These are phyloP conservation scores for Pleurostoma richardsiae DNA, from an alignment of 2,329 filamentous ascomycete genomes.

Conservation along the genomic window DNA sequence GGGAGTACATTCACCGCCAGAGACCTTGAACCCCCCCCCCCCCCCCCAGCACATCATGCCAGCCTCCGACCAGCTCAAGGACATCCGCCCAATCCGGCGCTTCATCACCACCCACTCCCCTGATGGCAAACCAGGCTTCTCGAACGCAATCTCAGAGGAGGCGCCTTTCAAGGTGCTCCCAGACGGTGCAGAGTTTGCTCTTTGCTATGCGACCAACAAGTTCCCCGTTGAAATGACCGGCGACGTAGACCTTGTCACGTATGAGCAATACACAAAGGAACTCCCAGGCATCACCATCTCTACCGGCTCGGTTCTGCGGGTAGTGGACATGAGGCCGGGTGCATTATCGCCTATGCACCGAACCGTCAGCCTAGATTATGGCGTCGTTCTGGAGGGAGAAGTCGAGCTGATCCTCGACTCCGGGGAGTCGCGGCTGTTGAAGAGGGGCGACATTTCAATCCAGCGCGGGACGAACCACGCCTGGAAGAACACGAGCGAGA, in stretches of 20 bases:
- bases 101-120: slow-evolving; percentile 27
- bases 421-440: slow-evolving; percentile 33
- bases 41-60: no score
- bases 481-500: slow-evolving; percentile 30
- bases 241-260: slow-evolving; percentile 38
- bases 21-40: no score
- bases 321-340: slow-evolving; percentile 41
- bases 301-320: slow-evolving; percentile 32
- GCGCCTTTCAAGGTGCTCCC: slow-evolving; percentile 11
- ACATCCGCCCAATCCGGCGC: slow-evolving; percentile 5
- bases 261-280: slow-evolving; percentile 33
- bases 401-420: slow-evolving; percentile 43
- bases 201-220: slow-evolving; percentile 37
- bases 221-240: slow-evolving; percentile 39
- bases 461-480: slow-evolving; percentile 41
- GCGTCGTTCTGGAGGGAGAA: slow-evolving; percentile 42
- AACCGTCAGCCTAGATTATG: slow-evolving; percentile 43
- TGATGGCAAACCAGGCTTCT: slow-evolving; percentile 27
- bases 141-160: slow-evolving; percentile 15
- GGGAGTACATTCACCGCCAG: no score
- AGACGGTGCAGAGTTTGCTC: slow-evolving; percentile 27
- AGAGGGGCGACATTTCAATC: slow-evolving; percentile 40
- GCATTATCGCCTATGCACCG: slow-evolving; percentile 36
- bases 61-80: no score
- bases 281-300: slow-evolving; percentile 44